These are phyloP conservation scores for Carex parvula DNA, from an alignment of 176 grass and related monocot genomes.

Conservation along the genomic window DNA sequence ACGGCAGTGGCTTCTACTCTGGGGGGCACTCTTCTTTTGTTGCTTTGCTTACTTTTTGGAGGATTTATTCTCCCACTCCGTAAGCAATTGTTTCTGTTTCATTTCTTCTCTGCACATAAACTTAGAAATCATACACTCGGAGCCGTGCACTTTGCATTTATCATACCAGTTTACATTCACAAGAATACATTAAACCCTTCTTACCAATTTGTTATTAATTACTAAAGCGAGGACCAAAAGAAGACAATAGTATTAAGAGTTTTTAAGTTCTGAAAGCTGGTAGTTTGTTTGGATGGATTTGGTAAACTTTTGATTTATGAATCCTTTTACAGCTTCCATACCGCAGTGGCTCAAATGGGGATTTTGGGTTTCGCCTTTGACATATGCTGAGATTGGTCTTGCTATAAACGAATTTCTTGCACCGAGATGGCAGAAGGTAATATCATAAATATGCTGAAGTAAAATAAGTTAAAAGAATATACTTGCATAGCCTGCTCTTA, in stretches of 20 bases:
- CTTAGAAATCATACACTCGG: no score
- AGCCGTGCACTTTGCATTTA: no score
- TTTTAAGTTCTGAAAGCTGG: not conserved
- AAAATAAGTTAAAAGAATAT: not conserved
- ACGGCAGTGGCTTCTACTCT: conserved; percentile 38
- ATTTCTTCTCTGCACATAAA: not conserved
- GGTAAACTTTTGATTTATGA: not conserved
- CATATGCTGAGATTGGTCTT: conserved; percentile 72
- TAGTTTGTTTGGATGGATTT: not conserved
- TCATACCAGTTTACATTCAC: no score
- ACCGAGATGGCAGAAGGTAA: conserved; percentile 82
- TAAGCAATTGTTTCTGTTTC: conserved; percentile 36
- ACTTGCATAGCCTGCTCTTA: not conserved
- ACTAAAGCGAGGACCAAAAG: not conserved
- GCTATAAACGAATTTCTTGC: conserved; percentile 80
- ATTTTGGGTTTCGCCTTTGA: conserved; percentile 82
- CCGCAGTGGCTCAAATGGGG: conserved; percentile 86
- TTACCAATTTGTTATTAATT: not conserved
- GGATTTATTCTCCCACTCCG: conserved; percentile 66
- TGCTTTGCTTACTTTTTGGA: conserved; percentile 47
- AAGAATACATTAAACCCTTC: not conserved
- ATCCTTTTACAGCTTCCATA: conserved; percentile 42
- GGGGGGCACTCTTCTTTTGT: conserved; percentile 18
- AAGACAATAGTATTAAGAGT: not conserved
- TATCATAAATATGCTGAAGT: not conserved